Conservation (phyloP, 495 filamentous ascomycete genomes). For the Tricharina praecox region DNA sequence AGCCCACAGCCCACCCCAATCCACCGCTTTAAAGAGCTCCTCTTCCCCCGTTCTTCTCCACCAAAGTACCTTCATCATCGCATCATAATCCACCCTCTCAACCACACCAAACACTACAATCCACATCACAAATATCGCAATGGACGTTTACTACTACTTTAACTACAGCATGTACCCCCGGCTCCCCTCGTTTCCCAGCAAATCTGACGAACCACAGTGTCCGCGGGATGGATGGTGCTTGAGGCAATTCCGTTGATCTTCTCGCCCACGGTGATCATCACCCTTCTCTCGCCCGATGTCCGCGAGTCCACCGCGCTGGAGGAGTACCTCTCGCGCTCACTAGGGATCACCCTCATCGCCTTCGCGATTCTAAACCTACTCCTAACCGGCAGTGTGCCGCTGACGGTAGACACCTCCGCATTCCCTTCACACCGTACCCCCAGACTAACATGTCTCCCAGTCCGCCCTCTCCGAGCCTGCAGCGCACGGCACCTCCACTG, state of each 20-base stretch:
- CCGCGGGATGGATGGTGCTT: slow-evolving; percentile 47
- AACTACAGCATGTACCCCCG: slow-evolving; percentile 18
- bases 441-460: slow-evolving; percentile 6
- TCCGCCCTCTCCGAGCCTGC: slow-evolving; percentile 26
- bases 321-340: slow-evolving; percentile 51
- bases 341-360: slow-evolving; percentile 50
- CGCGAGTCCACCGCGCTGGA: slow-evolving; percentile 49
- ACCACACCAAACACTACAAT: background rate
- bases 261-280: slow-evolving; percentile 48
- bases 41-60: background rate
- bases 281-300: slow-evolving; percentile 42
- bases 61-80: background rate
- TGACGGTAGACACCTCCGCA: slow-evolving; percentile 33
- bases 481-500: slow-evolving; percentile 19
- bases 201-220: slow-evolving; percentile 12
- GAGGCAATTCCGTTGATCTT: slow-evolving; percentile 49
- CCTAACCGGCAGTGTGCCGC: slow-evolving; percentile 58
- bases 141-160: slow-evolving; percentile 27
- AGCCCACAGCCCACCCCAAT: background rate
- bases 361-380: slow-evolving; percentile 49
- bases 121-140: slow-evolving; percentile 5
- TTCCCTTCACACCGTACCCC: slow-evolving; percentile 9
- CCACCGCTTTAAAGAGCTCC: background rate
- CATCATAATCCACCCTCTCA: background rate
- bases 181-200: slow-evolving; percentile 5